Evolutionary conservation across 2,329 filamentous ascomycete species (phyloP).

Genomic region (Epichloe brachyelytri): DNA sequence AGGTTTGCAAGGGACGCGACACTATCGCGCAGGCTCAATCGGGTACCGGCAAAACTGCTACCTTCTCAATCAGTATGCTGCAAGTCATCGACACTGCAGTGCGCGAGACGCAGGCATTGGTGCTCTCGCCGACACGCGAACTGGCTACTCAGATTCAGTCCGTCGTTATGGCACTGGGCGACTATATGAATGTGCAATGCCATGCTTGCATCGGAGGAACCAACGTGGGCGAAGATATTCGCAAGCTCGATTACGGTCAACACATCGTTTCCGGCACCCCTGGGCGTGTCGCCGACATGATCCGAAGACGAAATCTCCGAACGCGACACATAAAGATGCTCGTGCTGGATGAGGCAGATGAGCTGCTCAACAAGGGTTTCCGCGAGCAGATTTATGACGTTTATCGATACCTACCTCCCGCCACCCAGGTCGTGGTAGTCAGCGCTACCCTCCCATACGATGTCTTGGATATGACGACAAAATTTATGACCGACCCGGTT

Average conservation of each 20-base stretch:
- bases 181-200: slow-evolving; percentile 99
- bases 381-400: slow-evolving; percentile 98
- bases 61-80: slow-evolving; percentile 91
- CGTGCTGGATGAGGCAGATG: slow-evolving; percentile 48
- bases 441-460: slow-evolving; percentile 95
- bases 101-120: slow-evolving; percentile 85
- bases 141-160: slow-evolving; percentile 97
- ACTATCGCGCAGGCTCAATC: slow-evolving; percentile 98
- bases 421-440: slow-evolving; percentile 96
- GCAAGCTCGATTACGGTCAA: slow-evolving; percentile 93
- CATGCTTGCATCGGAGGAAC: slow-evolving; percentile 97
- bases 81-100: slow-evolving; percentile 92
- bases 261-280: slow-evolving; percentile 96
- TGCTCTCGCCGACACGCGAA: slow-evolving; percentile 92
- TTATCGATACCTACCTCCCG: slow-evolving; percentile 89
- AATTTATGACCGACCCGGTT: slow-evolving; percentile 98
- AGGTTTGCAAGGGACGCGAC: slow-evolving; percentile 97
- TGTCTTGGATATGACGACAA: slow-evolving; percentile 97
- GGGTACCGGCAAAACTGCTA: slow-evolving; percentile 92
- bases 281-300: slow-evolving; percentile 70
- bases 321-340: slow-evolving; percentile 53
- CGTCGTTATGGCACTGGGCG: slow-evolving; percentile 97
- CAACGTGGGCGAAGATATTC: slow-evolving; percentile 94
- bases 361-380: slow-evolving; percentile 80
- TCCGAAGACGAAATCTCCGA: slow-evolving; percentile 42